A percentile compares a stretch with the other conserved stretches of the same genome.
These are phyloP conservation scores for Globisporangium carolinianum DNA, from an alignment of 352 stramenopile species.

Conservation along the genomic window DNA sequence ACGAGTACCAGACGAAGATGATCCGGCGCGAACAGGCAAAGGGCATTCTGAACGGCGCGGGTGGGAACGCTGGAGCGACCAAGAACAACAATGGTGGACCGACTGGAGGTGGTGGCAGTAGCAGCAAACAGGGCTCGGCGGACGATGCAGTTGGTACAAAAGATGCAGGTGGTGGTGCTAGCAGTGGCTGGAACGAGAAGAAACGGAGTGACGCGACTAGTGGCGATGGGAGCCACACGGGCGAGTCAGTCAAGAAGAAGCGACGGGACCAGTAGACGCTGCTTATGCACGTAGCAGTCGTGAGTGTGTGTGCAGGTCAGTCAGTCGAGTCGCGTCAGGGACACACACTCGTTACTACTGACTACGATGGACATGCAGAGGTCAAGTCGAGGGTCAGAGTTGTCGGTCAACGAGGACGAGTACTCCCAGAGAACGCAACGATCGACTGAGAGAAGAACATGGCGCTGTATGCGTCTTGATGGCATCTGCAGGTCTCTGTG, in stretches of 20 bases:
- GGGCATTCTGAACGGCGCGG: conserved; percentile 38
- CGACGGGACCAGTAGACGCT: conserved; percentile 41
- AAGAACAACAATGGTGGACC: conserved; percentile 19
- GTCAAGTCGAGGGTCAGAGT: too few species aligned
- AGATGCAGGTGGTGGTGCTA: conserved; percentile 14
- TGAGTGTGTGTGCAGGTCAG: not conserved
- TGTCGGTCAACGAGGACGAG: too few species aligned
- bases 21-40: conserved; percentile 82
- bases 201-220: conserved; percentile 19
- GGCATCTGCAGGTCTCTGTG: not conserved
- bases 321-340: not conserved
- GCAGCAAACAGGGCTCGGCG: conserved; percentile 4
- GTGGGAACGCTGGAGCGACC: conserved; percentile 1
- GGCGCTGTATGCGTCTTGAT: conserved; percentile 2
- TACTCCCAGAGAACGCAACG: not conserved
- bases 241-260: conserved; percentile 42
- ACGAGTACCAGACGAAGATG: conserved; percentile 89
- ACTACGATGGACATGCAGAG: too few species aligned
- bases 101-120: not conserved
- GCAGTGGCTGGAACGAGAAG: conserved; percentile 10
- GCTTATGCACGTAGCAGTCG: not conserved
- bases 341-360: too few species aligned
- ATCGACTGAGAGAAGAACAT: not conserved
- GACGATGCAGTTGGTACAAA: conserved; percentile 7
- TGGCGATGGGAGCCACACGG: not conserved